Evolutionary conservation across 257 asterid genomes (phyloP), one percentile per base, ranked within the genome.

Genomic region (Plantago elongata): DNA sequence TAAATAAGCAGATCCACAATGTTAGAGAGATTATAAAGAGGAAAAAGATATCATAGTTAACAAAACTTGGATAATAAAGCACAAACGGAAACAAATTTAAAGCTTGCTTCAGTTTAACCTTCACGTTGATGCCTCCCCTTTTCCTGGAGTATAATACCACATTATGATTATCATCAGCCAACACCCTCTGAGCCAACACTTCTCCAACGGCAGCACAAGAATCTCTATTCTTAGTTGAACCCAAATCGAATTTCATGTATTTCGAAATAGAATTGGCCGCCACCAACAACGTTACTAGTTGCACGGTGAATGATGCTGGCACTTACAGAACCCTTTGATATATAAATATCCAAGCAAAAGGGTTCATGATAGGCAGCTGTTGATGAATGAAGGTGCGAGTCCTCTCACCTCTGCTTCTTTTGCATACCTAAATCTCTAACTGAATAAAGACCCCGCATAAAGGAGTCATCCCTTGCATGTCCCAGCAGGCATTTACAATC

Each of bases 321-420:
- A 46, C 96, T 84, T 6, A 79, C 88, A 0, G 96, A 91, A 8
- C 88, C 91, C 57, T 75, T 88, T 0, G 95, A 79, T 17, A 91
- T 61, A 51, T 73, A 79, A 49, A 88, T 75, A 60, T 88, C 98
- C 79, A 88, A 74, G 65, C 96, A 91, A 75, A 86, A 86, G 0
- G 95, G 98, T 47, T 85, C 88, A 14, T 91, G 98, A 77, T 84
- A 91, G 40, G 96, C 80, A 8, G 85, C 88, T 3, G 95, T 88
- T 67, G 79, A 69, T 91, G 95, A 66, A 88, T 91, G 74, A 84
- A 91, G 49, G 96, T 84, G 34, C 67, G 94, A 42, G 63, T 58
- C 16, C 63, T n/a, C n/a, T n/a, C n/a, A n/a, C n/a, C n/a, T 43
- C 42, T 58, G 63, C 63, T 43, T 58, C 63, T 58, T 58, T 58